Evolutionary conservation across 768 basidiomycete species (phyloP), one percentile per base, ranked within the genome.

Genomic region (Coprinopsis sp.): DNA sequence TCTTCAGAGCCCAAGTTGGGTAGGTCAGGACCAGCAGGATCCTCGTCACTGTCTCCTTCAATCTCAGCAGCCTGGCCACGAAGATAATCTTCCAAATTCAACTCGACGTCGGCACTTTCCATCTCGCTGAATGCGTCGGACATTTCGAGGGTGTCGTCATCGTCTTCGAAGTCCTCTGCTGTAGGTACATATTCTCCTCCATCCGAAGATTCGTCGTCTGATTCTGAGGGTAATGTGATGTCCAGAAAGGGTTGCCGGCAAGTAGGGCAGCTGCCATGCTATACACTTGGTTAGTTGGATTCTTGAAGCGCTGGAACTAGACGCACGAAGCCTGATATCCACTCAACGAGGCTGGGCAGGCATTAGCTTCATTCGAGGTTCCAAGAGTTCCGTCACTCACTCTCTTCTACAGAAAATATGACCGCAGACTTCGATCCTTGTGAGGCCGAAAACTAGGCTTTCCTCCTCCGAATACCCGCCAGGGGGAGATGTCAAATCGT

Each of bases 191-290:
- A 85, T 61, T 85, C 83, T 10, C 76, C 79, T 14, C 76, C 83
- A 57, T 84, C 82, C 12, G 77, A 80, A 3, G 78, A 82, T 56
- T 82, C 84, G 57, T 76, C 72, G 54, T 83, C 83, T 10, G 75
- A 74, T 27, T 79, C 76, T 2, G 73, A 67, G 1, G 67, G 66
- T 1, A 74, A 72, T 3, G 60, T 64, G 30, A 83, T 70, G 42
- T 79, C 74, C 30, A 82, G 63, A 61, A 86, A 85, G 5, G 65
- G 60, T 48, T 78, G 65, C 24, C 84, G 68, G 58, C 84, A 87
- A 3, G 82, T 76, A 13, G 84, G 84, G 53, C 85, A 87, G 53
- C 69, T 84, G 12, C 84, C 84, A 54, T 85, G 84, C 82, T 84
- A 50, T 3, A 58, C 14, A n/a, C n/a, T n/a, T n/a, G n/a, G n/a